Evolutionary conservation across 2,329 filamentous ascomycete genomes (phyloP), one percentile per base, ranked within the genome.

Genomic region (Fusarium illudens): DNA sequence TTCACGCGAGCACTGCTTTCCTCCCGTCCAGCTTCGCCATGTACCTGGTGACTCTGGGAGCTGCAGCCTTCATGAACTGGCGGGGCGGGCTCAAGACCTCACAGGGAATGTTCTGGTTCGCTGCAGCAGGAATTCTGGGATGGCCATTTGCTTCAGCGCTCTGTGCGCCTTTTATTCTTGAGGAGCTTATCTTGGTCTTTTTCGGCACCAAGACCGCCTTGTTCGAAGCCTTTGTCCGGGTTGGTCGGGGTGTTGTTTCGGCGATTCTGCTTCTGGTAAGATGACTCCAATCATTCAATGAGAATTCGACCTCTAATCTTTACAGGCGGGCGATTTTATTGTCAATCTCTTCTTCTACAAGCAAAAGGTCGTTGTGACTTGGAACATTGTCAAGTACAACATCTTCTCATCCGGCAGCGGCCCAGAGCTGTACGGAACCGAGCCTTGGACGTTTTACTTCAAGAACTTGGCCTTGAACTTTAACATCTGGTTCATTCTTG

Each of bases 321-420:
- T 2, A 3, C 61, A 94, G 92, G 82, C 84, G 37, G 70, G 89
- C 3, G 93, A 97, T 75, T 84, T 90, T 6, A 80, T 82, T 6
- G 82, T 96, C 71, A 96, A 97, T 75, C 86, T 89, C 13, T 92
- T 93, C 76, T 97, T 97, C 78, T 98, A 97, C 81, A 90, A 88
- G 68, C 92, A 92, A 74, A 70, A 91, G 7, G 89, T 89, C 4
- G 79, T 94, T 36, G 93, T 97, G 7, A 89, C 94, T 1, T 92
- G 93, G 85, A 97, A 97, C 75, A 98, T 99, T 74, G 90, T 99
- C 74, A 88, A 91, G 68, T 99, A 99, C 85, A 99, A 99, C 77
- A 88, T 99, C 42, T 95, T 99, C 76, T 92, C 92, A 8, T 89
- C 89, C 7, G 86, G 88, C 0, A 92, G 90, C 30, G 96, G 95